A percentile compares a stretch with the other conserved stretches of the same genome.
Evolutionary conservation across 73 alveolate genomes (phyloP).

Genomic region (Paramecium bursaria): DNA sequence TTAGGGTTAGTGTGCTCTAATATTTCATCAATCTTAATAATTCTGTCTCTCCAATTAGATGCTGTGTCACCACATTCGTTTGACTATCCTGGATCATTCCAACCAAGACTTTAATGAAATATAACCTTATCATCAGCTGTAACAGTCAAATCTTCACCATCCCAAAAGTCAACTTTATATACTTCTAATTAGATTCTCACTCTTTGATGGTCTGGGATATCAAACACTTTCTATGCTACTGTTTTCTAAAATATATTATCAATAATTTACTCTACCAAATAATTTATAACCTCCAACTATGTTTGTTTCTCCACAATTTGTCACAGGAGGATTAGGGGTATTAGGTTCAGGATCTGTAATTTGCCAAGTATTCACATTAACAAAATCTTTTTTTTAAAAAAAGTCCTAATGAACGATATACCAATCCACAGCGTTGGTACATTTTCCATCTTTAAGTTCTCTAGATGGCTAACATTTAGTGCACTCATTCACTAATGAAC

Average conservation of each 20-base stretch:
- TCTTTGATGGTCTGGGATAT: slow-evolving; percentile 18
- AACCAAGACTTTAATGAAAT: slow-evolving; percentile 23
- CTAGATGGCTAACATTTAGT: slow-evolving; percentile 28
- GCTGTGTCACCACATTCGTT: neutral
- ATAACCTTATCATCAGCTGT: slow-evolving; percentile 28
- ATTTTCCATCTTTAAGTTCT: slow-evolving; percentile 43
- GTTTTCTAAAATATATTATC: slow-evolving; percentile 10
- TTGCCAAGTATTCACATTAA: slow-evolving; percentile 11
- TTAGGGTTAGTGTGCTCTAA: slow-evolving; percentile 1
- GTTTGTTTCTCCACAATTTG: slow-evolving; percentile 34
- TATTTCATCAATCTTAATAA: slow-evolving; percentile 23
- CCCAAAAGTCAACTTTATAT: slow-evolving; percentile 46
- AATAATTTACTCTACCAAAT: slow-evolving; percentile 24
- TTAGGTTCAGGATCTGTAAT: neutral
- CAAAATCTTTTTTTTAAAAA: neutral
- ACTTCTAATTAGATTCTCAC: slow-evolving; percentile 23
- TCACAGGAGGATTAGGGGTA: slow-evolving; percentile 45
- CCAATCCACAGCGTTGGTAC: slow-evolving; percentile 39
- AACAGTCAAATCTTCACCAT: slow-evolving; percentile 51
- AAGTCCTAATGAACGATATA: slow-evolving; percentile 38
- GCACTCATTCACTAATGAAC: slow-evolving; percentile 45
- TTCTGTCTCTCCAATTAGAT: slow-evolving; percentile 50
- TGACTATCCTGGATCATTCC: slow-evolving; percentile 56
- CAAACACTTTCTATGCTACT: neutral
- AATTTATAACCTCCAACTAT: slow-evolving; percentile 31